Percentiles rank a stretch among this genome's conserved stretches.
These are phyloP conservation scores for Dysphania ambrosioides DNA, from an alignment of 148 eudicot genomes.

Conservation along the genomic window DNA sequence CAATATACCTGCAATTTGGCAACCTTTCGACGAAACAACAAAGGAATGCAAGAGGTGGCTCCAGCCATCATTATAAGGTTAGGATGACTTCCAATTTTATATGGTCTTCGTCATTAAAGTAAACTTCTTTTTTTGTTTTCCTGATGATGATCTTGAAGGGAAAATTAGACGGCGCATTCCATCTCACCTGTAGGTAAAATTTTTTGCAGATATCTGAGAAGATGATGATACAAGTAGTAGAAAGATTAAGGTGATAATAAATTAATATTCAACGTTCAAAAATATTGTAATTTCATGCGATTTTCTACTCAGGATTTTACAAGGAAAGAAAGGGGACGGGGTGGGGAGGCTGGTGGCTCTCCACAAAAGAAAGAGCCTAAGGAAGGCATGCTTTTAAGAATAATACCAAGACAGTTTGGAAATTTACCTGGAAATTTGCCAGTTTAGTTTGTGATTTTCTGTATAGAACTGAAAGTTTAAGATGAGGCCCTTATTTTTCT, in stretches of 20 bases:
- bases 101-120: slow-evolving; percentile 16
- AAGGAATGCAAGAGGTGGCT: slow-evolving; percentile 35
- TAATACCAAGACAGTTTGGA: not conserved
- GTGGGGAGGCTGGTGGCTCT: slow-evolving; percentile 14
- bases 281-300: not conserved
- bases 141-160: not conserved
- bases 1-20: slow-evolving; percentile 45
- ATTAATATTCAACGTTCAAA: slow-evolving; percentile 18
- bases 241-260: not conserved
- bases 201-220: not conserved
- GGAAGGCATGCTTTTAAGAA: slow-evolving; percentile 5
- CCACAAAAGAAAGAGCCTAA: slow-evolving; percentile 27
- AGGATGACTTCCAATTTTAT: slow-evolving; percentile 18
- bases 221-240: not conserved
- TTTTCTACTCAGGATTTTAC: slow-evolving; percentile 2
- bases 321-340: not conserved
- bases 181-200: not conserved
- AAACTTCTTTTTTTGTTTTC: not conserved
- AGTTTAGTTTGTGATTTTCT: slow-evolving; percentile 15
- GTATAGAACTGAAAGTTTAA: not conserved
- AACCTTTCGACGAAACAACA: slow-evolving; percentile 41
- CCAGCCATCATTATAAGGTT: slow-evolving; percentile 35
- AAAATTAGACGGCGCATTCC: slow-evolving; percentile 19
- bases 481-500: not conserved
- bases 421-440: slow-evolving; percentile 26